These are phyloP conservation scores for Raddia distichophylla DNA, from an alignment of 176 grass and related monocot species.

Conservation along the genomic window DNA sequence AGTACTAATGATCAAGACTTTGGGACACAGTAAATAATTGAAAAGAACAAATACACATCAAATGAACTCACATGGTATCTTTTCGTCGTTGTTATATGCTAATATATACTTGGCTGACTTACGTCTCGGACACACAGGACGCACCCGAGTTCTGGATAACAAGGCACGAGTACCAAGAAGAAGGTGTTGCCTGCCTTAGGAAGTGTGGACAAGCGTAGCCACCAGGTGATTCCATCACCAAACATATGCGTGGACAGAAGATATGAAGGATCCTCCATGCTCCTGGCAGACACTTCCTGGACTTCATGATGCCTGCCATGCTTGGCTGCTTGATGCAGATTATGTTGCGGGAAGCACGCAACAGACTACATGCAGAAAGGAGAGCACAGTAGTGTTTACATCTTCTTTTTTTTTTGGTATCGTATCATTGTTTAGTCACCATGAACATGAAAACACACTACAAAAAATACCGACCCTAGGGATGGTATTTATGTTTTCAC, in stretches of 20 bases:
- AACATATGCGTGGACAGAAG: not conserved
- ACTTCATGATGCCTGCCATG: not conserved
- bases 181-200: conserved; percentile 72
- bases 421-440: not conserved
- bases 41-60: not conserved
- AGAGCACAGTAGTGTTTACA: conserved; percentile 7
- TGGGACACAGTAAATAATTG: not conserved
- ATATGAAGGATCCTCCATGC: not conserved
- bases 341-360: too few relatives aligned
- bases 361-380: conserved; percentile 12
- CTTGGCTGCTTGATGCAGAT: not conserved
- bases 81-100: not conserved
- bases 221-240: not conserved
- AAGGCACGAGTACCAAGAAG: conserved; percentile 87
- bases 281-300: not conserved
- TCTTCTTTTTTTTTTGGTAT: not conserved
- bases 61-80: not conserved
- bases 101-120: conserved; percentile 11
- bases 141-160: conserved; percentile 96
- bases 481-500: not conserved
- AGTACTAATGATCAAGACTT: too few relatives aligned
- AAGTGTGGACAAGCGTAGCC: conserved; percentile 82
- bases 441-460: not conserved
- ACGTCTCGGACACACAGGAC: conserved; percentile 50
- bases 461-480: not conserved